A percentile compares a stretch with the other conserved stretches of the same genome.
Conservation (phyloP, 2,329 filamentous ascomycete genomes). For the Aspergillus arachidicola region DNA sequence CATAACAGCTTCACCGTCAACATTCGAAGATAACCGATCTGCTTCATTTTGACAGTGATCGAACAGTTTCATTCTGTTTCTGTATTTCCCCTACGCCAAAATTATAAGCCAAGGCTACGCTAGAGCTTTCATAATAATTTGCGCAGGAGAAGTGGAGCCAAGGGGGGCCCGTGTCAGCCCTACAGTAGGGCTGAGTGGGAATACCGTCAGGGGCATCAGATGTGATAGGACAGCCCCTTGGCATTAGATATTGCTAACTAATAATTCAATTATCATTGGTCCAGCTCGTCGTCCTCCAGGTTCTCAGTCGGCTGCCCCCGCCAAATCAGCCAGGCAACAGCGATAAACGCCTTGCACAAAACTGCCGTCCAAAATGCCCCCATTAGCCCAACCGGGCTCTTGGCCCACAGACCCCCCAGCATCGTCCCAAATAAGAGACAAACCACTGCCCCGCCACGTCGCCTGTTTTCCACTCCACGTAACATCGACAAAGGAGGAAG, state of each 20-base stretch:
- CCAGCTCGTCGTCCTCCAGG: not conserved
- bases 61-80: not conserved
- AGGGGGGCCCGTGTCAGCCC: not conserved
- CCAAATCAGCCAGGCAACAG: conserved; percentile 65
- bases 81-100: not conserved
- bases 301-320: conserved; percentile 43
- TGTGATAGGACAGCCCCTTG: not conserved
- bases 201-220: not conserved
- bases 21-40: not conserved
- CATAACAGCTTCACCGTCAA: conserved; percentile 12
- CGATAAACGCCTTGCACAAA: conserved; percentile 58
- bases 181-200: not conserved
- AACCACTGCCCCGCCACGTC: conserved; percentile 53
- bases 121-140: not conserved
- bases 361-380: conserved; percentile 65
- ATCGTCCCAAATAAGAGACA: conserved; percentile 58
- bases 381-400: conserved; percentile 53
- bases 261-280: not conserved
- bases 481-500: conserved; percentile 41
- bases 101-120: not conserved
- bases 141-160: not conserved
- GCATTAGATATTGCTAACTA: not conserved
- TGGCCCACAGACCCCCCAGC: conserved; percentile 57
- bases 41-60: not conserved
- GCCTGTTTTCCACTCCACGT: conserved; percentile 52